These are phyloP conservation scores for Clonostachys chloroleuca DNA, from an alignment of 2,329 filamentous ascomycete species.

Conservation along the genomic window DNA sequence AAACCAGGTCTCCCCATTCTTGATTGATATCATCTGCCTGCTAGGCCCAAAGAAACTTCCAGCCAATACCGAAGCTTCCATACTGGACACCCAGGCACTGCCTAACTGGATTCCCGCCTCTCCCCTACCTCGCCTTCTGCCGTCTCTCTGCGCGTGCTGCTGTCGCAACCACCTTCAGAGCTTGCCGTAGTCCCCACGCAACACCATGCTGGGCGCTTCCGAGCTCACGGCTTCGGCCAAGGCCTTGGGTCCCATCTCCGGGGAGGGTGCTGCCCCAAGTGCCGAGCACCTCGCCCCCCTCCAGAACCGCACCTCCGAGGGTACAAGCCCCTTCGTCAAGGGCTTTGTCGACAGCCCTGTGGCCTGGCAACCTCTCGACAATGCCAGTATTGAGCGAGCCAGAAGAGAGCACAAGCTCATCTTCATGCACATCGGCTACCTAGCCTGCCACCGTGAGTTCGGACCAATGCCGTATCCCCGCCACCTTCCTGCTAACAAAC, in stretches of 20 bases:
- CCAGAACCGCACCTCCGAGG: constrained; percentile 26
- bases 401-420: constrained; percentile 81
- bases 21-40: no score
- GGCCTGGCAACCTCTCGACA: constrained; percentile 85
- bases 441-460: constrained; percentile 83
- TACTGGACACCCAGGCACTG: no score
- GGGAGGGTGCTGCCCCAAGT: constrained; percentile 5
- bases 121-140: no score
- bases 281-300: constrained; percentile 12
- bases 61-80: no score
- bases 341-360: constrained; percentile 78
- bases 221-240: constrained; percentile 28
- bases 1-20: no score
- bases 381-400: constrained; percentile 72
- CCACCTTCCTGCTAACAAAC: constrained; percentile 8
- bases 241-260: constrained; percentile 18
- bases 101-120: no score
- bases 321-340: constrained; percentile 55
- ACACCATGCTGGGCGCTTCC: constrained; percentile 25
- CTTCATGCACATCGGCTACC: constrained; percentile 92
- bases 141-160: no score
- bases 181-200: no score
- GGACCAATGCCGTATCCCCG: constrained; percentile 4
- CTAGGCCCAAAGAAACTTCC: no score
- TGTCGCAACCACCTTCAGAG: no score